phyloP scores from a whole-genome alignment of 2,329 filamentous ascomycete genomes.

The Fusarium algeriense region DNA sequence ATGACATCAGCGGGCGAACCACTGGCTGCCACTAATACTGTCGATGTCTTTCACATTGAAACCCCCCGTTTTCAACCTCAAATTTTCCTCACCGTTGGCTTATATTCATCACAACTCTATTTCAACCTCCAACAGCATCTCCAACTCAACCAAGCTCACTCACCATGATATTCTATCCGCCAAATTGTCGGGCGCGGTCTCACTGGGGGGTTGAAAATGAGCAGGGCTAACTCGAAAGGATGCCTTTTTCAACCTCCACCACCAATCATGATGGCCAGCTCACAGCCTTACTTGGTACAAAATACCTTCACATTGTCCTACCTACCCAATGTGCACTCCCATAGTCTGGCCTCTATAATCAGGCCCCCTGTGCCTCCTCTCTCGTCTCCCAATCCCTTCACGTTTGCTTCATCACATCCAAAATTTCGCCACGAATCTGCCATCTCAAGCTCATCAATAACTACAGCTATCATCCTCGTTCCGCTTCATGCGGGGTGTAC shows the following conservation, averaged over 20 bases:
- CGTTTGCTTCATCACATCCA: conserved; percentile 12
- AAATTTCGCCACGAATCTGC: conserved; percentile 13
- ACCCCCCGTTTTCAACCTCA: conserved; percentile 15
- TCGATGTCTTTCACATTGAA: background rate
- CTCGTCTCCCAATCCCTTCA: conserved; percentile 7
- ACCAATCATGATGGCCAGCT: conserved; percentile 29
- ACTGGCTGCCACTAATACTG: conserved; percentile 11
- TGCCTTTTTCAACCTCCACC: conserved; percentile 33
- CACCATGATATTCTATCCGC: conserved; percentile 6
- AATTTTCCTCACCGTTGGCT: background rate
- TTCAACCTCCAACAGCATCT: conserved; percentile 7
- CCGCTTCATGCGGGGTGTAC: conserved; percentile 27
- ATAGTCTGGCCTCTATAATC: conserved; percentile 17
- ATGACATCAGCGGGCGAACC: conserved; percentile 23
- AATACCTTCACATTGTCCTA: conserved; percentile 25
- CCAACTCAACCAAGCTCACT: background rate
- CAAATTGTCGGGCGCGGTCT: background rate
- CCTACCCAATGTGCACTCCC: conserved; percentile 12
- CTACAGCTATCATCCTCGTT: conserved; percentile 20
- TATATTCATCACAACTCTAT: conserved; percentile 8
- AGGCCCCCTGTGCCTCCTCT: conserved; percentile 14
- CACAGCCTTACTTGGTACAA: conserved; percentile 32
- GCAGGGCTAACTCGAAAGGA: conserved; percentile 21
- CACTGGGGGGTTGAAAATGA: conserved; percentile 37
- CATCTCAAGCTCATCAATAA: conserved; percentile 10